Evolutionary conservation across 306 rosid species (phyloP), one percentile per base, ranked within the genome.

Genomic region (Dryas octopetala): DNA sequence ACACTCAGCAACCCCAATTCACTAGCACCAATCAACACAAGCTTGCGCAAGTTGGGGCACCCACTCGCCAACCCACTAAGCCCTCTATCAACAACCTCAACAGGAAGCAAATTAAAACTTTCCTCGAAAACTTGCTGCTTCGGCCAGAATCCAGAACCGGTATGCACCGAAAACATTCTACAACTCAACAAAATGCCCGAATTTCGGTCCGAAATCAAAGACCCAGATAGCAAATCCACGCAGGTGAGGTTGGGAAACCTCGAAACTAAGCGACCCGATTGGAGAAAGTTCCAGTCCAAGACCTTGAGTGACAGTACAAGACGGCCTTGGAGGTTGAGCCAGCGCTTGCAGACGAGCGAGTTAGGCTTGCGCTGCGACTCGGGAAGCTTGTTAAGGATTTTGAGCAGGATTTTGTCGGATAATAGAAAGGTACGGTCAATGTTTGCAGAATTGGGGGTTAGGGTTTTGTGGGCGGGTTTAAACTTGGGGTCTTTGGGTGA

Each of bases 291-390:
- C 93, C 94, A 95, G 54, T 92, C 93, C 47, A 81, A 61, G 4
- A 90, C 86, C 73, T 74, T 81, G 50, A 89, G 68, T 4, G 96
- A 86, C 59, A 96, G 92, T 4, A 87, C 82, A 4, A 95, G 87
- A 0, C 97, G 86, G 15, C 93, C 97, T 49, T 91, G 97, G 43
- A 95, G 88, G 74, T 82, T 83, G 78, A 91, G 88, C 98, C 98
- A 95, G 11, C 98, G 96, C 78, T 89, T 91, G 87, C 97, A 95
- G 71, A 92, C 99, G 5, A 87, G 86, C 2, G 85, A 83, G 66
- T 81, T 90, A 5, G 83, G 58, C 73, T 89, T 86, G 47, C 89
- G 81, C 75, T 90, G 95, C 5, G 85, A 83, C 68, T 74, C 86
- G 0, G 97, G 93, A 13, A 92, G 78, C 70, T 77, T 80, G 4